A percentile compares a stretch with the other conserved stretches of the same genome.
phyloP scores from a whole-genome alignment of 352 stramenopile genomes.

The Globisporangium nagaii region DNA sequence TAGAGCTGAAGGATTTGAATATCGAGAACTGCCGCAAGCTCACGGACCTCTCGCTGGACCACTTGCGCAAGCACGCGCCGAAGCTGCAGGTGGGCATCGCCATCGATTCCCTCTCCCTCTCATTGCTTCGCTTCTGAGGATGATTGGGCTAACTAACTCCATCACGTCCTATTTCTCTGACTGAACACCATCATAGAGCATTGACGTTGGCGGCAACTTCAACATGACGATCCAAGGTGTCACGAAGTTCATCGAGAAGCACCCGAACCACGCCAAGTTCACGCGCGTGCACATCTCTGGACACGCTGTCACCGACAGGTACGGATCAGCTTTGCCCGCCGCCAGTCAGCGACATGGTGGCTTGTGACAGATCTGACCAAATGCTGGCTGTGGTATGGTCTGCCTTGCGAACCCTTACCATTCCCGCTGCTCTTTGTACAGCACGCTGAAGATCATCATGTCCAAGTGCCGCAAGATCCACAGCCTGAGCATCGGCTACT shows the following conservation, averaged over 20 bases:
- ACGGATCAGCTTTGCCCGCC: no score
- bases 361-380: no score
- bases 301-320: conserved; percentile 81
- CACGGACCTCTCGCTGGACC: conserved; percentile 68
- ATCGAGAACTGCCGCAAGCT: conserved; percentile 89
- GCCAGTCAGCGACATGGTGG: no score
- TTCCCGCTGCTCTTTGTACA: no score
- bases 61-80: conserved; percentile 68
- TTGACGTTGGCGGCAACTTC: conserved; percentile 84
- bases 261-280: conserved; percentile 88
- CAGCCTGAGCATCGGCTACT: conserved; percentile 84
- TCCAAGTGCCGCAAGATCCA: conserved; percentile 87
- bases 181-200: conserved; percentile 34
- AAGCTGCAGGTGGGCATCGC: conserved; percentile 61
- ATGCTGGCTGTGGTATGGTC: no score
- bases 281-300: conserved; percentile 81
- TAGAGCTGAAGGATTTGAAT: conserved; percentile 86
- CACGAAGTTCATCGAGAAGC: conserved; percentile 86
- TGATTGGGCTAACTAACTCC: neutral
- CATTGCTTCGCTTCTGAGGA: neutral
- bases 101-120: neutral
- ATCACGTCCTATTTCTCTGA: no score
- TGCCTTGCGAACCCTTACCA: no score
- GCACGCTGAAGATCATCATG: conserved; percentile 84
- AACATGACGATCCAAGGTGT: conserved; percentile 87